Evolutionary conservation across 2,329 filamentous ascomycete species (phyloP).

Genomic region (Trichoderma breve): DNA sequence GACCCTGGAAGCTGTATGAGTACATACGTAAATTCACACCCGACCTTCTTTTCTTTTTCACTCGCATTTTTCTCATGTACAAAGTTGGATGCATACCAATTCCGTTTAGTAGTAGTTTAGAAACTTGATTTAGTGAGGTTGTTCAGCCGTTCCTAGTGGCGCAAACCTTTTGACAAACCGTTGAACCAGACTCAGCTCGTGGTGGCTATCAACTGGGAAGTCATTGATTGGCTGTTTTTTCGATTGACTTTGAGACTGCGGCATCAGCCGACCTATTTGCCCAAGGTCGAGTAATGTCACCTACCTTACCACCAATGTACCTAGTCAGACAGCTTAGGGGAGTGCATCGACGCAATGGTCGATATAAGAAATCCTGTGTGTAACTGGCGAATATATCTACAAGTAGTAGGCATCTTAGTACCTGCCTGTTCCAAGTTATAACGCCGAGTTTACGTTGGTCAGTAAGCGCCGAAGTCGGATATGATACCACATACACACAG

Average conservation of each 20-base stretch:
- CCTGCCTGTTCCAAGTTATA: not conserved
- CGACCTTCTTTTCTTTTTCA: not conserved
- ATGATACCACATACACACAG: not conserved
- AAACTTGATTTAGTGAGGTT: not conserved
- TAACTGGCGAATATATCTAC: not conserved
- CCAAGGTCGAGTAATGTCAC: not conserved
- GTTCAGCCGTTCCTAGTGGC: slow-evolving; percentile 1
- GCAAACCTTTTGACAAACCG: not conserved
- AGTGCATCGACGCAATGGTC: not conserved
- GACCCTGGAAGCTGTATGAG: not conserved
- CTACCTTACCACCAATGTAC: not conserved
- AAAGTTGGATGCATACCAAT: not conserved
- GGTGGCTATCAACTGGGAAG: not conserved
- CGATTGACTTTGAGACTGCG: not conserved
- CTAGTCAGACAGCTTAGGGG: not conserved
- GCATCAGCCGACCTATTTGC: not conserved
- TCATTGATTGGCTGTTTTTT: not conserved
- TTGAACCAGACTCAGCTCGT: not conserved
- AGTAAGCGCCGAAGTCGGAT: not conserved
- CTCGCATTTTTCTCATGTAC: not conserved
- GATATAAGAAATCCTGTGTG: not conserved
- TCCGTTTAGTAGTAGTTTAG: not conserved
- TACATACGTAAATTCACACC: not conserved
- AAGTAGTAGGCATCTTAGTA: not conserved
- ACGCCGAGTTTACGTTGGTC: not conserved